phyloP scores from a whole-genome alignment of 495 filamentous ascomycete genomes.

The Aspergillus sclerotiicarbonarius region DNA sequence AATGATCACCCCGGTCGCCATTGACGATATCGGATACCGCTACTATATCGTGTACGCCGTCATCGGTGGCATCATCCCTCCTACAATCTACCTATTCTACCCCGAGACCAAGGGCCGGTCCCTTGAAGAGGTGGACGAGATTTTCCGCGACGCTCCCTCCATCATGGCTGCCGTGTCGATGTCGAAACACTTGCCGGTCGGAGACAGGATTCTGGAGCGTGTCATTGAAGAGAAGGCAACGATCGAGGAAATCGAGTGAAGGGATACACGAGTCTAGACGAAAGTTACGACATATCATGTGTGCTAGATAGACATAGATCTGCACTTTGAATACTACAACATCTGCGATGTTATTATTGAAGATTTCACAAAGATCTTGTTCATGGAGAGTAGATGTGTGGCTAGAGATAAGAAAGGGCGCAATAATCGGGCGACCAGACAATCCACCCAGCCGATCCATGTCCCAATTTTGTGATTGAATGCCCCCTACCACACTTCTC shows the following conservation, averaged over 20 bases:
- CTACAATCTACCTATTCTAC: slow-evolving; percentile 60
- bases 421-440: too few species aligned
- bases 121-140: slow-evolving; percentile 16
- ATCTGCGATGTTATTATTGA: too few species aligned
- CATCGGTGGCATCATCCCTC: slow-evolving; percentile 30
- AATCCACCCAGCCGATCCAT: too few species aligned
- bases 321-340: neutral
- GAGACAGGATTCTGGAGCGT: slow-evolving; percentile 4
- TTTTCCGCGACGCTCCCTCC: slow-evolving; percentile 14
- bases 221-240: slow-evolving; percentile 1
- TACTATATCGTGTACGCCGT: slow-evolving; percentile 55
- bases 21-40: slow-evolving; percentile 48
- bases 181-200: slow-evolving; percentile 1
- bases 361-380: too few species aligned
- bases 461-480: too few species aligned
- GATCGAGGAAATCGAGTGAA: slow-evolving; percentile 4
- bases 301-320: neutral
- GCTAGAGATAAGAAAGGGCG: too few species aligned
- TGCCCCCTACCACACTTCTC: too few species aligned
- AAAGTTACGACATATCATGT: neutral
- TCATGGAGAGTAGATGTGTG: too few species aligned
- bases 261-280: neutral
- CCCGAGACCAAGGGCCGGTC: slow-evolving; percentile 19
- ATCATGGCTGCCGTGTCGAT: slow-evolving; percentile 3
- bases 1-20: slow-evolving; percentile 53